Conservation (phyloP, 192 early-diverging fungal species). For the Linnemannia elongata region DNA sequence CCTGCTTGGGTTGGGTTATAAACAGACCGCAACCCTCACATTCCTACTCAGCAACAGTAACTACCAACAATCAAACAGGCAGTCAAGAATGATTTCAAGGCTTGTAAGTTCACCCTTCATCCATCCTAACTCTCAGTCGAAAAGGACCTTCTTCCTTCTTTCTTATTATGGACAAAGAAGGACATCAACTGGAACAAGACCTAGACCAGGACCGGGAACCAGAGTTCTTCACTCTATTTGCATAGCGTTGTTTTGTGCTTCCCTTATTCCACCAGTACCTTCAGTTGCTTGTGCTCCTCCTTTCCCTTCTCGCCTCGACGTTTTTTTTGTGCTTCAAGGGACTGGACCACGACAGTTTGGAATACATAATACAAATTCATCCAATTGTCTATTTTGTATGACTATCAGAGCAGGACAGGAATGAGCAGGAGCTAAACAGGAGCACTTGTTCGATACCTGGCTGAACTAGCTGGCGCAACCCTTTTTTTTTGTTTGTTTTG, state of each 20-base stretch:
- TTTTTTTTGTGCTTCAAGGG: background rate
- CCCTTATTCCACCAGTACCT: background rate
- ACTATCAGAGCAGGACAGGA: slow-evolving; percentile 4
- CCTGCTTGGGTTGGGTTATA: background rate
- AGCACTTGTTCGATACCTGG: background rate
- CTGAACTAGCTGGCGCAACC: too few relatives aligned
- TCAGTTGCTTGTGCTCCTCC: background rate
- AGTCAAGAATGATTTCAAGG: slow-evolving; percentile 42
- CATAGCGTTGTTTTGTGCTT: background rate
- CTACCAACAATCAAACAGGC: background rate
- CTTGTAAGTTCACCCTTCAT: slow-evolving; percentile 35
- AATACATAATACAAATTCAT: background rate
- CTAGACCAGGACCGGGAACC: background rate
- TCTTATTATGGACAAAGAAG: background rate
- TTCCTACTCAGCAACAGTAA: background rate
- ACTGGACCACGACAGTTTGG: slow-evolving; percentile 3
- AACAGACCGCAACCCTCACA: too few relatives aligned
- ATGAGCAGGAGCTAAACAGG: background rate
- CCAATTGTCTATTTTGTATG: background rate
- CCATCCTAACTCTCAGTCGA: too few relatives aligned
- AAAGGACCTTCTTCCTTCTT: too few relatives aligned
- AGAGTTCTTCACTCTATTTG: background rate
- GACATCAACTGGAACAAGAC: background rate
- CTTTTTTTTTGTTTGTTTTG: too few relatives aligned
- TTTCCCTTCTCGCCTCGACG: background rate